Percentiles rank a stretch among this genome's conserved stretches.
Evolutionary conservation across 495 filamentous ascomycete genomes (phyloP).

Genomic region (Neurospora sp.): DNA sequence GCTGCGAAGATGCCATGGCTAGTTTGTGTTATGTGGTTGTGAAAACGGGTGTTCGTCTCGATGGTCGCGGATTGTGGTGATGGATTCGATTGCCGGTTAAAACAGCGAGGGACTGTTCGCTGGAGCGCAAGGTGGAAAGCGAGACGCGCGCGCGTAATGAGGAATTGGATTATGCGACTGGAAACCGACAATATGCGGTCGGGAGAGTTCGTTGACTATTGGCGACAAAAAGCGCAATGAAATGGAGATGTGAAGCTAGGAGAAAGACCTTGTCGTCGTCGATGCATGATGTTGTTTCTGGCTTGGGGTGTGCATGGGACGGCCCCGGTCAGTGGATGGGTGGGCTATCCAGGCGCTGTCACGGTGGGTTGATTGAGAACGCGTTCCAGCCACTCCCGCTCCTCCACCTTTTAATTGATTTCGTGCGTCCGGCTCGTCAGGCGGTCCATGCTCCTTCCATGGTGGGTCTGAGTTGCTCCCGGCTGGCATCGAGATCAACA

Average conservation of each 20-base stretch:
- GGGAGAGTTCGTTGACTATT: not conserved
- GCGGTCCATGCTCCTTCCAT: not conserved
- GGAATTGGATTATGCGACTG: not conserved
- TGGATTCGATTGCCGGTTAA: not conserved
- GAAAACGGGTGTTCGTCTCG: not conserved
- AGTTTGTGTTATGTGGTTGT: not conserved
- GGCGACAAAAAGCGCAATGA: not conserved
- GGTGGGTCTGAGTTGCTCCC: not conserved
- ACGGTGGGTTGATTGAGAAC: not conserved
- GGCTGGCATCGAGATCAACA: not conserved
- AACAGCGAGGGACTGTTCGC: not conserved
- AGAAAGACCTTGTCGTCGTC: not conserved
- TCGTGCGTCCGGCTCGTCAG: not conserved
- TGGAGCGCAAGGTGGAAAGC: not conserved
- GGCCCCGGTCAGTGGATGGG: not conserved
- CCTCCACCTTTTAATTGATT: not conserved
- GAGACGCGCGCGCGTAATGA: not conserved
- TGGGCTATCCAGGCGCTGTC: not conserved
- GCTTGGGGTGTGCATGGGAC: not conserved
- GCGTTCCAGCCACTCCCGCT: not conserved
- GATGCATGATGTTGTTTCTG: not conserved
- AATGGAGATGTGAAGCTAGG: not conserved
- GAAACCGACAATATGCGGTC: not conserved
- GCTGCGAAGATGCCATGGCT: constrained; percentile 17
- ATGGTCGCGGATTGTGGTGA: not conserved